Conservation (phyloP, 176 grass and related monocot species). For the Carex scoparia region DNA sequence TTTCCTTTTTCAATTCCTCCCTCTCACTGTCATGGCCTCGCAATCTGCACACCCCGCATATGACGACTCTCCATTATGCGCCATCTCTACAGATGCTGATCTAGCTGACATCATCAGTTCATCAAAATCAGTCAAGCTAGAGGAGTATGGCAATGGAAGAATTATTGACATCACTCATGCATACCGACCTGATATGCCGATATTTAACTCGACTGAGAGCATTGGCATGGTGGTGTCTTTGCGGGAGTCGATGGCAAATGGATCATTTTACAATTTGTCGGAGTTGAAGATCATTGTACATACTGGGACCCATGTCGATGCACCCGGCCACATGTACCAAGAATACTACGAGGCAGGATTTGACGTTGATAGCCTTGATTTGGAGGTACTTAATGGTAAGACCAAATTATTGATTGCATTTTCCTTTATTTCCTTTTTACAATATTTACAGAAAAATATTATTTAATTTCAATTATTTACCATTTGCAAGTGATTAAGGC, state of each 20-base stretch:
- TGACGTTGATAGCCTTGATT: slow-evolving; percentile 43
- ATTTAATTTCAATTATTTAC: too few relatives aligned
- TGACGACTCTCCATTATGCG: neutral
- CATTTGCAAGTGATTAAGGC: too few relatives aligned
- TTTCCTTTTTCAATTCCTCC: neutral
- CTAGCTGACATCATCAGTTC: neutral
- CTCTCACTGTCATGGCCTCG: slow-evolving; percentile 12
- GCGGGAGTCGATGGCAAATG: slow-evolving; percentile 31
- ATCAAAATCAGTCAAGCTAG: neutral
- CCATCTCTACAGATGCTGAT: slow-evolving; percentile 24
- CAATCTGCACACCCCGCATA: neutral
- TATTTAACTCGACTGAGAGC: neutral
- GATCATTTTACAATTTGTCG: slow-evolving; percentile 32
- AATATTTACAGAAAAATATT: too few relatives aligned
- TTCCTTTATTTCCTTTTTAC: neutral
- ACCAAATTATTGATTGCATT: neutral
- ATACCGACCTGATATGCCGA: slow-evolving; percentile 33
- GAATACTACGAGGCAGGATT: slow-evolving; percentile 35
- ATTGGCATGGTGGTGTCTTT: slow-evolving; percentile 25
- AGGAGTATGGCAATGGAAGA: slow-evolving; percentile 21
- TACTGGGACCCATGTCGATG: slow-evolving; percentile 41
- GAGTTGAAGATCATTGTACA: slow-evolving; percentile 34
- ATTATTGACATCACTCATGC: slow-evolving; percentile 40
- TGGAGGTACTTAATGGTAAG: slow-evolving; percentile 35
- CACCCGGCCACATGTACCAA: slow-evolving; percentile 37